Evolutionary conservation across 2,329 filamentous ascomycete species (phyloP), one percentile per base, ranked within the genome.

Genomic region (Aspergillus tubingensis): DNA sequence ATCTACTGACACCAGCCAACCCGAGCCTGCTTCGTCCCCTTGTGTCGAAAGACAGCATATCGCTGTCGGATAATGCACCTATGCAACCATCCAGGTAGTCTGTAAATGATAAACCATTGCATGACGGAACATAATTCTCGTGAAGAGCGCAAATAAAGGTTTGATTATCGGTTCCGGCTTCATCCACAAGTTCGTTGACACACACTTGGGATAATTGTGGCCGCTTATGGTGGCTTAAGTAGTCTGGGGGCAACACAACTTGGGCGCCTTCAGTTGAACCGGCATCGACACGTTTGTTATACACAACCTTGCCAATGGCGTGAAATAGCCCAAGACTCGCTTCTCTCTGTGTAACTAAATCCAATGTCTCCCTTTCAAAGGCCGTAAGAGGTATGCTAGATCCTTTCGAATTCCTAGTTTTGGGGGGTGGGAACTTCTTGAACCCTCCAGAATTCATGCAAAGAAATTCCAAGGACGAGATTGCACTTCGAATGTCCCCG

Each of bases 311-410:
- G 3, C 94, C 95, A 11, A 98, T 91, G 0, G 95, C 92, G 74
- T 99, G 95, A 71, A 99, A 99, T 54, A 99, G 92, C 1, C 94
- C 95, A 2, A 99, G 81, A 64, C 89, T 96, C 15, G 91, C 89
- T 77, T 98, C 95, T 58, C 95, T 86, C 70, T 93, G 91, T 0
- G 91, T 92, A 21, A 98, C 86, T 61, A 95, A 80, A 70, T 92
- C 87, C 8, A 98, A 77, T 5, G 88, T 93, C 64, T 96, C 89
- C 60, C 86, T 82, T 74, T 98, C 95, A 70, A 89, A 88, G 62
- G 85, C 84, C 0, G 92, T 96, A 60, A 96, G 76, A 10, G 65
- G 62, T 32, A 64, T 65, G 5, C 63, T 64, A 3, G 79, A 77
- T 8, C 86, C 80, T 19, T 77, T 76, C 1, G 81, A 78, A 65